Evolutionary conservation across 768 basidiomycete species (phyloP), one percentile per base, ranked within the genome.

Genomic region (Rhodosporidiobolus sp.): DNA sequence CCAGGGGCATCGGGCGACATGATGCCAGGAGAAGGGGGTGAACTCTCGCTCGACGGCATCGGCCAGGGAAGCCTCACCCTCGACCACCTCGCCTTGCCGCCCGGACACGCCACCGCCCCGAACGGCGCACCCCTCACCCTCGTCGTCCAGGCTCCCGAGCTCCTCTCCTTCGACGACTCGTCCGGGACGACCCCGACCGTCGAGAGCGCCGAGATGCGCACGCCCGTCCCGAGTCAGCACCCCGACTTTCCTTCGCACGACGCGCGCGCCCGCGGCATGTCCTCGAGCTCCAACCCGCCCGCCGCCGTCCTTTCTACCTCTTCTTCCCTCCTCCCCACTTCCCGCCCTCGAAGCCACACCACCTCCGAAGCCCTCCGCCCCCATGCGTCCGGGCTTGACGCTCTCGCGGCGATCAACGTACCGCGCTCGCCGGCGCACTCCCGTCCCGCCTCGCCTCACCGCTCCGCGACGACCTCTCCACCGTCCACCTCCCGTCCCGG

Each of bases 61-160:
- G 73, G 73, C 6, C 43, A 67, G 26, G 73, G 73, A 11, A 64
- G 57, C 30, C 58, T 75, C 35, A 54, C 69, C 22, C 69, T 75
- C 61, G 69, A 75, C 50, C 73, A 75, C 49, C 52, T 75, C 52
- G 45, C 63, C 64, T 46, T 0, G n/a, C 50, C 16, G 53, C 30
- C 43, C 53, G 48, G n/a, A 6, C 20, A 28, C 24, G 22, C 12
- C 34, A 30, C 46, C 38, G 38, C 38, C 14, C 38, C 38, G 38
- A 43, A 43, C n/a, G 46, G 43, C 28, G 63, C 22, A 10, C 50
- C 30, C 28, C 28, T 64, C 2, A 67, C 64, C n/a, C 63, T 65
- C 59, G 67, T 73, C 65, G 75, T 70, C 3, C 71, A 70, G 46
- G 68, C 75, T 16, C 75, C 75, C 30, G 75, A 76, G 50, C 63